Evolutionary conservation across 352 stramenopile species (phyloP).

Genomic region (Pythium myriotylum): DNA sequence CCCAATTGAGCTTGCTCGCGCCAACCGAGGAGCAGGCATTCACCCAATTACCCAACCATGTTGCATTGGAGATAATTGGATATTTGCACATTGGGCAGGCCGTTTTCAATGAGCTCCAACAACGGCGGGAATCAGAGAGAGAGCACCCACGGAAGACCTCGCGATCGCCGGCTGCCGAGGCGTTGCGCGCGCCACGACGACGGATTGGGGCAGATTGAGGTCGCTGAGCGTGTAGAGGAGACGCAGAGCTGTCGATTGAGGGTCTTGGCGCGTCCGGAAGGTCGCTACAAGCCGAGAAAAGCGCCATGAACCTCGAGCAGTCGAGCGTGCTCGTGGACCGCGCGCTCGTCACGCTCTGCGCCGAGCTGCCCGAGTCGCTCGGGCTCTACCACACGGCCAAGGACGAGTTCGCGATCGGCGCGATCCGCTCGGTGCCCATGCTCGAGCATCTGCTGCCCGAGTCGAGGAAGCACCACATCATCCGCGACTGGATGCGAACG

Average conservation of each 20-base stretch:
- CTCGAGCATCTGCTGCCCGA: slow-evolving; percentile 54
- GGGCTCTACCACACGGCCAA: slow-evolving; percentile 76
- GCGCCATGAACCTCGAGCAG: slow-evolving; percentile 68
- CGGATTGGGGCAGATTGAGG: too few species aligned
- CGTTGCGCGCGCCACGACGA: too few species aligned
- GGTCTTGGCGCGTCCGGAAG: background rate
- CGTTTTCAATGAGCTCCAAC: background rate
- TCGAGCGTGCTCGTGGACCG: slow-evolving; percentile 74
- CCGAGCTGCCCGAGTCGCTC: slow-evolving; percentile 75
- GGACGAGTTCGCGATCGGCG: slow-evolving; percentile 63
- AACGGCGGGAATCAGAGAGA: too few species aligned
- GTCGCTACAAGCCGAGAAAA: background rate
- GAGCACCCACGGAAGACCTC: too few species aligned
- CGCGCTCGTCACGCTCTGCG: slow-evolving; percentile 75
- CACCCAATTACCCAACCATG: slow-evolving; percentile 17
- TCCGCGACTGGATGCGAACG: slow-evolving; percentile 77
- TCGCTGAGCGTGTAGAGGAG: background rate
- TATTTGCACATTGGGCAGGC: background rate
- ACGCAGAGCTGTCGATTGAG: background rate
- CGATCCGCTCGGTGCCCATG: slow-evolving; percentile 55
- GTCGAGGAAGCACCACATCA: slow-evolving; percentile 63
- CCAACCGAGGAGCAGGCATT: slow-evolving; percentile 3
- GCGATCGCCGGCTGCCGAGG: too few species aligned
- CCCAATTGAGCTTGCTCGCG: slow-evolving; percentile 12
- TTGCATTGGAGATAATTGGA: slow-evolving; percentile 4